Base-by-base conservation (phyloP, 768 basidiomycete species). In the Boletus edulis region DNA sequence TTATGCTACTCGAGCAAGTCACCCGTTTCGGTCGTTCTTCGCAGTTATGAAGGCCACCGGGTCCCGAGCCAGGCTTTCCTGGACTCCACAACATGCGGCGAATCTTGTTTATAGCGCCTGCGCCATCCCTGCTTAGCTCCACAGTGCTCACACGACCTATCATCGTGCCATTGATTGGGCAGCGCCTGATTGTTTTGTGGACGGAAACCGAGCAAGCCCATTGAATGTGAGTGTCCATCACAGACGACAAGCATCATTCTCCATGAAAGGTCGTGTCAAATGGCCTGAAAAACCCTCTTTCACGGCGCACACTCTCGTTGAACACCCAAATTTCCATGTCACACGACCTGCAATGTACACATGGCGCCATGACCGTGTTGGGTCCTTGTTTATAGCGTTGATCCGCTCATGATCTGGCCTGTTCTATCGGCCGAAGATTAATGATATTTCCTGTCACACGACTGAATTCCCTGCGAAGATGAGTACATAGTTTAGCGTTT, bases 261-360 rank as follows among this genome's bases (percentile, higher is more conserved):
- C 27, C 15, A 12, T 35, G n/a, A 20, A 8, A n/a, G 27, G 14
- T 29, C 27, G 22, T 8, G 20, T 24, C 15, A 37, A 13, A 37
- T 17, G 12, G 14, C 14, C 3, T 15, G 8, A 37, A 12, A 37
- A 37, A 12, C 20, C 13, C 34, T 31, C 22, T 18, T 13, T 12
- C 17, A 38, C 6, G 41, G 15, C 8, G 34, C 15, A 49, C 32
- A 18, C 17, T 22, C n/a, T 18, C 17, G 50, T 27, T 22, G 27
- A 57, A 38, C n/a, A 17, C 51, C 29, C 42, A 44, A 29, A 27
- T 5, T 24, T 15, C 40, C 37, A 6, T 41, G 61, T 62, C 61
- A 63, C 61, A 62, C 61, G 61, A 62, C 57, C 45, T 11, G 18
- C 27, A 46, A 31, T 17, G 49, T 51, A 20, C 56, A 46, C 52